phyloP scores from a whole-genome alignment of 2,329 filamentous ascomycete species.

The Aaosphaeria pasadenensis region DNA sequence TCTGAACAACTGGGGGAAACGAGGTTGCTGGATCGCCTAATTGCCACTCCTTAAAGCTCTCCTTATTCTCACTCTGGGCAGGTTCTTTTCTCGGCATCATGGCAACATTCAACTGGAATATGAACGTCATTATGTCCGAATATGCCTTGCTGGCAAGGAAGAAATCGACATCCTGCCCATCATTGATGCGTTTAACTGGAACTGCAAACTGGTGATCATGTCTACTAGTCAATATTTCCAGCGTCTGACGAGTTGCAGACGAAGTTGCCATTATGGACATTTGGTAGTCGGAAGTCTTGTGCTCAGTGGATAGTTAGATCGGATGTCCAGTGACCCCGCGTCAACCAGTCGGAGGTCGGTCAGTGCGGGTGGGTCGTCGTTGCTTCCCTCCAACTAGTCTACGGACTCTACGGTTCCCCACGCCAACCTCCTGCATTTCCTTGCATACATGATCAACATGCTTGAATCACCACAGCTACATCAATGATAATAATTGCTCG shows the following conservation, averaged over 20 bases:
- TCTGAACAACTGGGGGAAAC: conserved; percentile 58
- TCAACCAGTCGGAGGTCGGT: too few species aligned
- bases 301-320: too few species aligned
- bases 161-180: conserved; percentile 73
- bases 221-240: conserved; percentile 19
- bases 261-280: conserved; percentile 14
- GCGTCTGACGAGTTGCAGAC: conserved; percentile 12
- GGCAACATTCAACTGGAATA: conserved; percentile 85
- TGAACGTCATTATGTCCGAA: conserved; percentile 79
- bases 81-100: conserved; percentile 67
- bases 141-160: conserved; percentile 84
- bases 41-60: conserved; percentile 52
- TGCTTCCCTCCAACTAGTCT: too few species aligned
- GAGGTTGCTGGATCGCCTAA: conserved; percentile 42
- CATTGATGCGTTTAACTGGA: conserved; percentile 80
- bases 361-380: too few species aligned
- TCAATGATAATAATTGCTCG: too few species aligned
- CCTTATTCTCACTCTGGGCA: conserved; percentile 33
- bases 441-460: too few species aligned
- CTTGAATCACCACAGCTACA: too few species aligned
- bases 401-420: too few species aligned
- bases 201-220: conserved; percentile 52
- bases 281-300: too few species aligned
- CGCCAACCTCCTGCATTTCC: too few species aligned
- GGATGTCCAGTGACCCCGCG: too few species aligned